Percentiles rank a stretch among this genome's conserved stretches.
Conservation (phyloP, 345 rosid species). For the Tarenaya hassleriana region DNA sequence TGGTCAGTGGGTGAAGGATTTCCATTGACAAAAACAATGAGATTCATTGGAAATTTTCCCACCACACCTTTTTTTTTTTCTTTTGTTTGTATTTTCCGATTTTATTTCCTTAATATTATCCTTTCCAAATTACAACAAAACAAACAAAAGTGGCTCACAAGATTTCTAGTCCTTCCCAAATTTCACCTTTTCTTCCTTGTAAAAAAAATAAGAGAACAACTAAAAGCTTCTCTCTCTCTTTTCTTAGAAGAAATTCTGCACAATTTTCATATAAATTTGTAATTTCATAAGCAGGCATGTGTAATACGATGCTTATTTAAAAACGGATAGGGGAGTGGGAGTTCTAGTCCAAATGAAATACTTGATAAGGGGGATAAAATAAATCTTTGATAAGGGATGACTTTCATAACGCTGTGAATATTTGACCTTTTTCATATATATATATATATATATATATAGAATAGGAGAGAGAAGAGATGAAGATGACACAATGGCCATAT, state of each 20-base stretch:
- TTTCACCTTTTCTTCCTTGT: not conserved
- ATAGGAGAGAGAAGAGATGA: too few relatives aligned
- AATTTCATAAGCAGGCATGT: too few relatives aligned
- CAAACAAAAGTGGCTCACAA: conserved; percentile 27
- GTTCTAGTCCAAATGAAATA: too few relatives aligned
- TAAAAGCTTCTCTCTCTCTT: conserved; percentile 12
- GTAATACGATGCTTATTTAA: not conserved
- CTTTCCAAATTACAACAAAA: conserved; percentile 22
- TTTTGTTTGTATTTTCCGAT: not conserved
- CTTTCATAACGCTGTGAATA: too few relatives aligned
- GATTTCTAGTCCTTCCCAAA: conserved; percentile 20
- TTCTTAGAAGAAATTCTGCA: conserved; percentile 18
- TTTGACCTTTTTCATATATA: too few relatives aligned
- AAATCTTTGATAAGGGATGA: too few relatives aligned
- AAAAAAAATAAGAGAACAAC: conserved; percentile 6
- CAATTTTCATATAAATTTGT: not conserved
- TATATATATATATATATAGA: too few relatives aligned
- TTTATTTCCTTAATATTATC: conserved; percentile 19
- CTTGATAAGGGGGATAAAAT: too few relatives aligned
- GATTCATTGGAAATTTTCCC: conserved; percentile 13
- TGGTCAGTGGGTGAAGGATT: conserved; percentile 19
- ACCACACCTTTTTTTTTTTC: conserved; percentile 26
- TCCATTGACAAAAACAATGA: conserved; percentile 31
- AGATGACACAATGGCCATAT: too few relatives aligned
- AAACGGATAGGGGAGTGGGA: not conserved